phyloP scores from a whole-genome alignment of 176 grass and related monocot species.

The Alopecurus myosuroides region DNA sequence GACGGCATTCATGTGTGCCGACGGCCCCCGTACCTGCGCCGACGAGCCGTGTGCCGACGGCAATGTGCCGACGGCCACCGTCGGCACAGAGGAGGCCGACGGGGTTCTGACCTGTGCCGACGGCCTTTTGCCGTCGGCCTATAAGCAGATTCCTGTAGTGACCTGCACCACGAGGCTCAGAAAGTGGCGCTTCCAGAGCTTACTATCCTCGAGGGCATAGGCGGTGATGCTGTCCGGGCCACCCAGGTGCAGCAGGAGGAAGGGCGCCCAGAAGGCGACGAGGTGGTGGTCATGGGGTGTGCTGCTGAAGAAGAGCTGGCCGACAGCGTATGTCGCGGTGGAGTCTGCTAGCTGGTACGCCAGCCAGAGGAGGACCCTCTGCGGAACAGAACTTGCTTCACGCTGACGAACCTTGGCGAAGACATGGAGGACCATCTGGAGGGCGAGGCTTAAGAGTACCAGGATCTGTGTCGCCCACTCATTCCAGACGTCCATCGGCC shows the following conservation, averaged over 20 bases:
- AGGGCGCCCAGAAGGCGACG: background rate
- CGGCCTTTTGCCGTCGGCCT: too few species aligned
- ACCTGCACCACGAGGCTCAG: background rate
- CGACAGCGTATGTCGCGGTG: constrained; percentile 19
- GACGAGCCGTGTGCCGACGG: too few species aligned
- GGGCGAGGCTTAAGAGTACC: background rate
- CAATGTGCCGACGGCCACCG: too few species aligned
- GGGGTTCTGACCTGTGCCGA: too few species aligned
- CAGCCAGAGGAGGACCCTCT: constrained; percentile 15
- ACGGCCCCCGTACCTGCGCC: too few species aligned
- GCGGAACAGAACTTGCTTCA: background rate
- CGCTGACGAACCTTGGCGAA: background rate
- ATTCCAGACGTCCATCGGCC: background rate
- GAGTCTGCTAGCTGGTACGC: constrained; percentile 25
- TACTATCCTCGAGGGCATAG: constrained; percentile 25
- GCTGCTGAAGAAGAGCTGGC: background rate
- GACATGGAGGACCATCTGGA: background rate
- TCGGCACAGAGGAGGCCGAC: too few species aligned
- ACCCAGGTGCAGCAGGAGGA: constrained; percentile 42
- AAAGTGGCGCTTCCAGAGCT: constrained; percentile 18
- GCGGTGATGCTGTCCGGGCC: constrained; percentile 38
- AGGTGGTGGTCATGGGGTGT: background rate
- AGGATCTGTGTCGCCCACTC: constrained; percentile 3
- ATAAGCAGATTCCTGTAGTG: too few species aligned
- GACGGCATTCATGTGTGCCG: too few species aligned